These are phyloP conservation scores for Aspergillus sp. DNA, from an alignment of 2,329 filamentous ascomycete genomes.

Conservation along the genomic window DNA sequence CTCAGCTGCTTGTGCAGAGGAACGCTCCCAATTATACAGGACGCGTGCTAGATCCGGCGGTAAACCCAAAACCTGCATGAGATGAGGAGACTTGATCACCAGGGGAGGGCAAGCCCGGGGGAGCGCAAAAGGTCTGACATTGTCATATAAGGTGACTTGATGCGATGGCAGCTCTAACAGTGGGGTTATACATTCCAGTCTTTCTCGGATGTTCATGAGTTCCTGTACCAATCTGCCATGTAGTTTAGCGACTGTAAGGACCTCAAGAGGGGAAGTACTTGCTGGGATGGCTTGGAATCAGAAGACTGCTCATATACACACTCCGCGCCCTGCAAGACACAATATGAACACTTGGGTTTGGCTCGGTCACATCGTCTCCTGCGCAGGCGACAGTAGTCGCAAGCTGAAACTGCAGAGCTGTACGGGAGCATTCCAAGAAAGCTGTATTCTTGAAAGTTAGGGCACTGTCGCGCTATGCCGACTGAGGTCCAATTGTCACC, in stretches of 20 bases:
- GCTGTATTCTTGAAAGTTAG: no score
- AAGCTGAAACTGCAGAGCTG: background rate
- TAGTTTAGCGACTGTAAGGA: no score
- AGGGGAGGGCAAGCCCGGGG: background rate
- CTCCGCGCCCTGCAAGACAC: background rate
- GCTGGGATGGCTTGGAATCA: background rate
- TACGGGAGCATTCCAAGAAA: background rate
- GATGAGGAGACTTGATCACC: background rate
- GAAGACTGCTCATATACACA: background rate
- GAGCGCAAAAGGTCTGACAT: no score
- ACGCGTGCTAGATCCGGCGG: background rate
- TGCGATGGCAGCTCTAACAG: background rate
- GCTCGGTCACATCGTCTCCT: constrained; percentile 1
- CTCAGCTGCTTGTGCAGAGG: no score
- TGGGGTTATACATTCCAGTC: background rate
- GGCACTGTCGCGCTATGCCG: no score
- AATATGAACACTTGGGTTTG: constrained; percentile 1
- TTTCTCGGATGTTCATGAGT: background rate
- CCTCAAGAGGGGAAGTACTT: background rate
- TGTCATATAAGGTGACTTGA: background rate
- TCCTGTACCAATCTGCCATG: background rate
- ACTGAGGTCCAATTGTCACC: no score
- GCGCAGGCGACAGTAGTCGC: background rate
- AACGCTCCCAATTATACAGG: background rate
- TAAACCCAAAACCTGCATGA: background rate